Evolutionary conservation across 257 asterid species (phyloP).

Genomic region (Lithospermum erythrorhizon): DNA sequence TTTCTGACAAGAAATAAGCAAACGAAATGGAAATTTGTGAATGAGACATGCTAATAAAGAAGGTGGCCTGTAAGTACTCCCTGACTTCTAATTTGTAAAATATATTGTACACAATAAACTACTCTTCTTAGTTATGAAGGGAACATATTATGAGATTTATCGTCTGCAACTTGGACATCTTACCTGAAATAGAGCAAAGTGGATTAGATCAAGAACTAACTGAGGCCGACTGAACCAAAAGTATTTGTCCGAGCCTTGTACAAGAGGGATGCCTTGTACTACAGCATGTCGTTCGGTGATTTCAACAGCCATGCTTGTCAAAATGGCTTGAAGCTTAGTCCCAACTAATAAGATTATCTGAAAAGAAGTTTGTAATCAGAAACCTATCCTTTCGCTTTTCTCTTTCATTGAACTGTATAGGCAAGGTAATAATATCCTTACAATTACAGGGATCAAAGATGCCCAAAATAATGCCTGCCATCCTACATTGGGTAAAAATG

Average conservation of each 20-base stretch:
- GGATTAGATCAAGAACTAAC: constrained; percentile 60
- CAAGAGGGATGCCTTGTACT: constrained; percentile 94
- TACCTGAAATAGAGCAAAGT: constrained; percentile 89
- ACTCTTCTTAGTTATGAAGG: background rate
- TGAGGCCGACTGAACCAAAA: constrained; percentile 80
- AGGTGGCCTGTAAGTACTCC: too few species aligned
- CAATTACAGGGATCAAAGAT: constrained; percentile 63
- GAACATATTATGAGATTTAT: background rate
- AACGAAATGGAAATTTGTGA: background rate
- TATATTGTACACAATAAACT: too few species aligned
- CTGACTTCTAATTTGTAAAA: too few species aligned
- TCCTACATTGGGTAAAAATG: constrained; percentile 25
- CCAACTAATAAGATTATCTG: constrained; percentile 81
- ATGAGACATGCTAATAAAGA: background rate
- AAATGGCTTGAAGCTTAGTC: constrained; percentile 86
- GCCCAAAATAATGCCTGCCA: constrained; percentile 55
- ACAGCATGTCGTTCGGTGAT: constrained; percentile 91
- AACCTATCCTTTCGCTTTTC: constrained; percentile 10
- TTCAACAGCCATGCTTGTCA: constrained; percentile 86
- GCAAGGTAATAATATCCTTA: constrained; percentile 15
- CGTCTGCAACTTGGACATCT: background rate
- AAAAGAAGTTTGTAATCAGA: constrained; percentile 16
- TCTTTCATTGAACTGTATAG: background rate
- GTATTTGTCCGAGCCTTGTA: constrained; percentile 79
- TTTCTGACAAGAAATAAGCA: too few species aligned